Base-by-base conservation (phyloP, 2,329 filamentous ascomycete genomes). In the Leptographium lundbergii region DNA sequence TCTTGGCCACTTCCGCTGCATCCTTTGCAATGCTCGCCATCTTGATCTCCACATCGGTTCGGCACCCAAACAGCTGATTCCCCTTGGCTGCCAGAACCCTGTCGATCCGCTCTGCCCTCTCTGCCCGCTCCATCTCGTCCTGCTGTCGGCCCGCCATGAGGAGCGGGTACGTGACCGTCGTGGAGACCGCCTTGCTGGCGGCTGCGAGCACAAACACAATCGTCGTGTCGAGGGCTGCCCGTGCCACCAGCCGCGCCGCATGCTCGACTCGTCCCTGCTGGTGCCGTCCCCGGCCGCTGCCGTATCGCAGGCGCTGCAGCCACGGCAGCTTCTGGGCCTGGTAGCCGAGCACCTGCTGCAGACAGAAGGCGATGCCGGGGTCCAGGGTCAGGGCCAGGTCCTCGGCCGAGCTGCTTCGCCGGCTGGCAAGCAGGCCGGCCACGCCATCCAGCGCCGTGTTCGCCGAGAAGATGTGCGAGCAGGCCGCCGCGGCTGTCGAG, bases 341-440 rank as follows among this genome's bases (percentile, higher is more conserved):
- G 36, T 42, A 36, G n/a, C 57, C 57, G 76, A 73, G 9, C 9
- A 85, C 73, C 65, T 89, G 85, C 67, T 95, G 89, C 34, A 95
- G 75, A 65, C 92, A 85, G 69, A 96, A 91, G 0, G 91, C 95
- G 63, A 96, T 80, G 63, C 87, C 86, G 1, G 91, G 91, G 66
- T 96, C 96, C 32, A 95, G 76, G 0, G 91, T 91, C 56, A 95
- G 73, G 47, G 96, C 78, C 60, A 95, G 71, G 25, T 81, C 86
- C 2, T 90, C 89, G 24, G 87, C 88, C 29, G 95, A 82, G 66
- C 91, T 94, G 55, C 87, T 81, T 27, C 95, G 79, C 0, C 91
- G 91, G 6, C 88, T 90, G 0, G 89, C 94, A 63, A 90, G 81
- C 0, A 86, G 69, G 32, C 47, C 22, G 25, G 88, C 79, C 7